Conservation (phyloP, 306 rosid species). For the Senna tora region DNA sequence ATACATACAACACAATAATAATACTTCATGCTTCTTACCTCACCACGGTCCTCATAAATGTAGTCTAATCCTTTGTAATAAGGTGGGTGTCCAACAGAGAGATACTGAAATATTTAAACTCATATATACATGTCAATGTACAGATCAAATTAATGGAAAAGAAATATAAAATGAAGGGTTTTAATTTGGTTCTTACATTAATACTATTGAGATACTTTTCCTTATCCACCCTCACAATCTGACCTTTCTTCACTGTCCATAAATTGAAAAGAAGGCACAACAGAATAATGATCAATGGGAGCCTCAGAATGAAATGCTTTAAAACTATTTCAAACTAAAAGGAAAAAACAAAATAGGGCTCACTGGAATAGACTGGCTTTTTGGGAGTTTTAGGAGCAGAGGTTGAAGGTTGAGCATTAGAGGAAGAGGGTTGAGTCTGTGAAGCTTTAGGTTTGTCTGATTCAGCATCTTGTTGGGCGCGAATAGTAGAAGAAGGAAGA, state of each 20-base stretch:
- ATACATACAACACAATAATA: no score
- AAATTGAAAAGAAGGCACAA: background rate
- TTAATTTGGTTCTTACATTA: constrained; percentile 55
- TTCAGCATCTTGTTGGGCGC: constrained; percentile 66
- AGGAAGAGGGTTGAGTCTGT: constrained; percentile 44
- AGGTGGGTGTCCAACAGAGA: constrained; percentile 96
- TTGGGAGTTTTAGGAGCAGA: constrained; percentile 56
- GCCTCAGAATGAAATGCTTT: background rate
- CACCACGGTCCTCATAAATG: constrained; percentile 97
- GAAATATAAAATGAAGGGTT: no score
- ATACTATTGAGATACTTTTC: constrained; percentile 88
- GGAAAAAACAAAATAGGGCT: constrained; percentile 28
- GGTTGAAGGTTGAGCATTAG: constrained; percentile 62
- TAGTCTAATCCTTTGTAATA: constrained; percentile 94
- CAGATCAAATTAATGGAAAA: background rate
- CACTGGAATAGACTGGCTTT: constrained; percentile 88
- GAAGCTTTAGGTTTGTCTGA: constrained; percentile 45
- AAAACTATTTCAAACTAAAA: background rate
- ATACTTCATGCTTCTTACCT: constrained; percentile 69
- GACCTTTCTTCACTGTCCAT: constrained; percentile 96
- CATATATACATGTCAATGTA: constrained; percentile 28
- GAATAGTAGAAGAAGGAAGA: constrained; percentile 48
- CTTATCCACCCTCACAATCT: constrained; percentile 95
- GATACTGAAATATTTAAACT: constrained; percentile 62
- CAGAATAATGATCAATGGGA: background rate